Base-by-base conservation (phyloP, 768 basidiomycete genomes). In the Chalciporus sphaerocephalus region DNA sequence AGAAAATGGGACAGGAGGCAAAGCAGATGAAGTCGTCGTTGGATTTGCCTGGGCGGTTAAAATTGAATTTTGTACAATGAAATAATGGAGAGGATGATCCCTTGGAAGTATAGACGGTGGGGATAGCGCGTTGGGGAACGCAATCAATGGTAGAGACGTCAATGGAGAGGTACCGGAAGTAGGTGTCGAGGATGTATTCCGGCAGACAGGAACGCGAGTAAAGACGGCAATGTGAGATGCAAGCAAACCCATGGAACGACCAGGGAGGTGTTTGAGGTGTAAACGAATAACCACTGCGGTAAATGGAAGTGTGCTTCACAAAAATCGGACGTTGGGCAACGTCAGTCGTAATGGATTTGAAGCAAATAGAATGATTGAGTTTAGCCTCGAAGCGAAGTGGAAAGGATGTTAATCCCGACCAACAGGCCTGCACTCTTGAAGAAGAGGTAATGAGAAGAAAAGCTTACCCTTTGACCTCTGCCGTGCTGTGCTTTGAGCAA, bases 21-120 rank as follows among this genome's bases (percentile, higher is more conserved):
- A 41, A 22, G 38, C 38, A 18, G 54, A 48, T 23, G 23, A n/a
- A n/a, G 38, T 35, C 3, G 61, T 40, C 17, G 59, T 42, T 18
- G 55, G 39, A 25, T 57, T 38, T 23, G 61, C 58, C 40, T 65
- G 47, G 16, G 62, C 47, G 32, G 58, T 51, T 28, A 55, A 48
- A 15, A 64, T 55, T 20, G 59, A 44, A 16, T 51, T 46, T 17
- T 55, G 23, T 35, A 46, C 40, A 28, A 47, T 33, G 16, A 52
- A 18, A 20, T 54, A 34, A 35, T 48, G 44, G 23, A 54, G 47
- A 18, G 51, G 27, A 27, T 44, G 12, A 40, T 35, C 35, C 23
- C 38, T 39, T 27, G 48, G 38, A 35, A 39, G 7, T 39, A 46
- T 24, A 23, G 44, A 42, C 30, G 51, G 30, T 5, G 53, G 21